phyloP scores from a whole-genome alignment of 1,284 basidiomycete genomes.

The Irpex sp. region DNA sequence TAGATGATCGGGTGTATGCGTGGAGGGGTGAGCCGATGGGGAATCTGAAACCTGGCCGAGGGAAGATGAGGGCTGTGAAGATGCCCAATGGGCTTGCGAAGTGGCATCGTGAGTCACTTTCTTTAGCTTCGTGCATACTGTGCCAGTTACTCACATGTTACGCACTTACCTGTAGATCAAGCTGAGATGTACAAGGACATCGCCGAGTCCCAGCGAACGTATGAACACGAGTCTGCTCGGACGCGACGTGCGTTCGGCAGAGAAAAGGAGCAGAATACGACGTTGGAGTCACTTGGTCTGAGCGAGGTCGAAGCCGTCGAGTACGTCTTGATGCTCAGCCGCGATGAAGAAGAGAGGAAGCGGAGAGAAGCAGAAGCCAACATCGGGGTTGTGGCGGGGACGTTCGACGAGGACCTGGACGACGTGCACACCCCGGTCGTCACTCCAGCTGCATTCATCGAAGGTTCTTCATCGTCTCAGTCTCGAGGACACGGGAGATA shows the following conservation, averaged over 20 bases:
- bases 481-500: not conserved
- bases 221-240: constrained; percentile 43
- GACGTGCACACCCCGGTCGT: constrained; percentile 17
- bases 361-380: constrained; percentile 10
- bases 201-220: constrained; percentile 47
- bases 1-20: constrained; percentile 60
- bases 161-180: constrained; percentile 39
- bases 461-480: constrained; percentile 3
- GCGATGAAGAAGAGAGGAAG: constrained; percentile 58
- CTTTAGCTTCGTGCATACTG: constrained; percentile 1
- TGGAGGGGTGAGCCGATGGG: constrained; percentile 59
- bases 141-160: not conserved
- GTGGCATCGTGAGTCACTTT: constrained; percentile 37
- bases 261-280: constrained; percentile 50
- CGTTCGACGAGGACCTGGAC: constrained; percentile 41
- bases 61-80: constrained; percentile 22
- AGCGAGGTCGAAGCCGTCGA: constrained; percentile 76
- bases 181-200: constrained; percentile 64
- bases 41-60: constrained; percentile 16
- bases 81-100: constrained; percentile 33
- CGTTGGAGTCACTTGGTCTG: constrained; percentile 61
- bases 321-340: constrained; percentile 81
- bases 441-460: constrained; percentile 17
- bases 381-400: constrained; percentile 56
- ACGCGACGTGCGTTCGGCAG: constrained; percentile 36